Evolutionary conservation across 768 basidiomycete genomes (phyloP).

Genomic region (Phlegmacium glaucopus): DNA sequence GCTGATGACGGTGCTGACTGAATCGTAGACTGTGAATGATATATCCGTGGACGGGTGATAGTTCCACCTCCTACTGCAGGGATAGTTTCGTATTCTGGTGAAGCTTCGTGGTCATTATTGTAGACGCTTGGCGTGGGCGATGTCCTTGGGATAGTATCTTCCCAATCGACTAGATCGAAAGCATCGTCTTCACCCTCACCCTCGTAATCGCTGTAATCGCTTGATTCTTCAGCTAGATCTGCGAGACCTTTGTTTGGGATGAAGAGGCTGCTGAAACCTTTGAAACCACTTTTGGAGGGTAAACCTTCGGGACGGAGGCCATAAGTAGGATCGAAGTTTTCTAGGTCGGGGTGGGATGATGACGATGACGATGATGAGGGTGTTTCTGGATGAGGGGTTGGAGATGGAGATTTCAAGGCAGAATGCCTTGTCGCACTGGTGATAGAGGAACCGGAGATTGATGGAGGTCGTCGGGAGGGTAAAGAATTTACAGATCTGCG

Average conservation of each 20-base stretch:
- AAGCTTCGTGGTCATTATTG: constrained; percentile 37
- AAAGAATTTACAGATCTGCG: constrained; percentile 22
- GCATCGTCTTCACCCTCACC: constrained; percentile 40
- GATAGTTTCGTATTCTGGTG: constrained; percentile 78
- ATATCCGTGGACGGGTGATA: constrained; percentile 79
- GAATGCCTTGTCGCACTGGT: constrained; percentile 20
- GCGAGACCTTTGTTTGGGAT: constrained; percentile 65
- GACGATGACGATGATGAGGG: constrained; percentile 17
- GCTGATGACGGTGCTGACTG: constrained; percentile 26
- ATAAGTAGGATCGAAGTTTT: constrained; percentile 95
- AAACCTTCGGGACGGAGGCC: constrained; percentile 91
- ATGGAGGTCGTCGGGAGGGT: constrained; percentile 31
- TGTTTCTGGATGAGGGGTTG: constrained; percentile 12
- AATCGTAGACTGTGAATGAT: constrained; percentile 81
- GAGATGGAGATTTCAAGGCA: constrained; percentile 16
- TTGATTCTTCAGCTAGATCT: constrained; percentile 71
- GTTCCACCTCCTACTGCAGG: constrained; percentile 92
- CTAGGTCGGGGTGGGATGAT: constrained; percentile 42
- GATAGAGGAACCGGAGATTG: constrained; percentile 39
- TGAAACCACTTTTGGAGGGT: constrained; percentile 80
- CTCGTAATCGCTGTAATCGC: constrained; percentile 16
- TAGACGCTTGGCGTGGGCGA: constrained; percentile 40
- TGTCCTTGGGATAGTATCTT: constrained; percentile 47
- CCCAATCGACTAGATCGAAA: constrained; percentile 72
- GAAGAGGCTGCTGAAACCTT: constrained; percentile 74